Evolutionary conservation across 257 asterid species (phyloP).

Genomic region (Asclepias syriaca): DNA sequence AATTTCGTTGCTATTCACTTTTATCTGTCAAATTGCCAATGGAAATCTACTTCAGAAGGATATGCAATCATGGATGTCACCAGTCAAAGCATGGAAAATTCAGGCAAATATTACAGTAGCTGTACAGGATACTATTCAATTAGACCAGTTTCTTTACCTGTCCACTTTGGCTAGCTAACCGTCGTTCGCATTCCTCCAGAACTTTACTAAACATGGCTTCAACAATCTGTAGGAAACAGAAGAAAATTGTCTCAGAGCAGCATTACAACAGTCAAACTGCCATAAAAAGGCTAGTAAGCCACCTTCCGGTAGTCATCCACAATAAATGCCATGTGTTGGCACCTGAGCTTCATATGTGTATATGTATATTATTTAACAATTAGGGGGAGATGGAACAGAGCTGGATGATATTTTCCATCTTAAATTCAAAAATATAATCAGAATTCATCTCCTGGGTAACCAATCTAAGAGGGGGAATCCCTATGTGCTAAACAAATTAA

Average conservation of each 20-base stretch:
- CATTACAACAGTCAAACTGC: not conserved
- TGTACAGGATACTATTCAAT: not conserved
- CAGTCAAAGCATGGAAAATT: not conserved
- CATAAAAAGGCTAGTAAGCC: not conserved
- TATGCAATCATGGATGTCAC: not conserved
- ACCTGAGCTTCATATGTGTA: not conserved
- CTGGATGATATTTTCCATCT: not conserved
- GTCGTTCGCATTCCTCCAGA: constrained; percentile 67
- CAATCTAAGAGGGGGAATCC: not conserved
- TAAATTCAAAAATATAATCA: not conserved
- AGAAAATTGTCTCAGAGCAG: constrained; percentile 12
- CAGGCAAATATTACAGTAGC: not conserved
- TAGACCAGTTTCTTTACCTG: constrained; percentile 36
- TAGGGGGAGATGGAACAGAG: not conserved
- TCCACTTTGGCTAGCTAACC: constrained; percentile 39
- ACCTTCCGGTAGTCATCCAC: not conserved
- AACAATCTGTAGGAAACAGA: constrained; percentile 52
- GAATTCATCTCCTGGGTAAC: not conserved
- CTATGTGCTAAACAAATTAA: not conserved
- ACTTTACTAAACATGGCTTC: constrained; percentile 65
- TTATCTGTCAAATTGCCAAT: constrained; percentile 23
- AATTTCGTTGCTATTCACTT: constrained; percentile 20
- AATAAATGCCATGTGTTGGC: not conserved
- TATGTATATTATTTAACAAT: not conserved
- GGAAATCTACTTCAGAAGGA: not conserved